Percentiles rank a stretch among this genome's conserved stretches.
Conservation (phyloP, 2,329 filamentous ascomycete species). For the Aureobasidium uvarum region DNA sequence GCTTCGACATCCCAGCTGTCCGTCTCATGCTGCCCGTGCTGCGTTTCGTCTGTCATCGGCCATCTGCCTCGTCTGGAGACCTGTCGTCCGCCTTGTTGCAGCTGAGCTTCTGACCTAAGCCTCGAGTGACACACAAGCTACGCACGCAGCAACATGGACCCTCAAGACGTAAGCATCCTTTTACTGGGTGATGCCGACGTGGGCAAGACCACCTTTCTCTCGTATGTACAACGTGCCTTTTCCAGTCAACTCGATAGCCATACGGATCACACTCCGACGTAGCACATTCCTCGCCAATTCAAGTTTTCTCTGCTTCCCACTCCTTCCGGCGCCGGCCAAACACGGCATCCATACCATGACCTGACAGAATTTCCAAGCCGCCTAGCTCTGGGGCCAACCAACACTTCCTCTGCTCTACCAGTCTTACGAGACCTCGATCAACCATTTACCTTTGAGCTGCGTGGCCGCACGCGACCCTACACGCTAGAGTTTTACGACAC, state of each 20-base stretch:
- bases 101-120: neutral
- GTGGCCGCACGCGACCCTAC: conserved; percentile 56
- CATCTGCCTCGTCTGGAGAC: neutral
- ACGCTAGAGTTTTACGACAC: conserved; percentile 58
- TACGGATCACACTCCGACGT: neutral
- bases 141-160: conserved; percentile 20
- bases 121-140: neutral
- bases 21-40: neutral
- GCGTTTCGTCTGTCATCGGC: conserved; percentile 2
- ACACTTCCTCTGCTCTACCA: conserved; percentile 37
- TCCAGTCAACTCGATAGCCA: conserved; percentile 6
- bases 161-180: conserved; percentile 51
- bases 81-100: neutral
- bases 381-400: conserved; percentile 33
- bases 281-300: neutral
- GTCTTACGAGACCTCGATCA: conserved; percentile 56
- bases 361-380: conserved; percentile 29
- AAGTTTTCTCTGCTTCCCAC: neutral
- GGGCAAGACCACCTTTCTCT: conserved; percentile 62
- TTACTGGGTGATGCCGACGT: conserved; percentile 59
- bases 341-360: neutral
- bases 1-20: neutral
- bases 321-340: neutral
- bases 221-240: conserved; percentile 48
- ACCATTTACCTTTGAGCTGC: conserved; percentile 59